Conservation (phyloP, 176 grass and related monocot species). For the Musa schizocarpa region DNA sequence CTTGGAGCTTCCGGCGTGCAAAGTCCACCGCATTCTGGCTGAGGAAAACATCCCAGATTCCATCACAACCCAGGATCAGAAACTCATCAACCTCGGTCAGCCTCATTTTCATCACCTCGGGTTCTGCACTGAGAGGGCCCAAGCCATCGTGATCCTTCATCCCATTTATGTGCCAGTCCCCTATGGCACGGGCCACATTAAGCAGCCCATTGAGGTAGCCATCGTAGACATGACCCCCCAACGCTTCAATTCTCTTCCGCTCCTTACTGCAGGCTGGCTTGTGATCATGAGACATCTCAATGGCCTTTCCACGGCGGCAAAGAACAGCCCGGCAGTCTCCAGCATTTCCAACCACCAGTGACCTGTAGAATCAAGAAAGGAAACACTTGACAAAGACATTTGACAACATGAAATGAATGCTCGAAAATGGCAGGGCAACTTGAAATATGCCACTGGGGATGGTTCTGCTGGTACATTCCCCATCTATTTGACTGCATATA, state of each 20-base stretch:
- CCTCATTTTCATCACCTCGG: constrained; percentile 59
- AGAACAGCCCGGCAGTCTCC: constrained; percentile 91
- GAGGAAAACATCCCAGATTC: constrained; percentile 90
- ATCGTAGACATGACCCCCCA: constrained; percentile 67
- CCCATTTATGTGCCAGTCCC: constrained; percentile 93
- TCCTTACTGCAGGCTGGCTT: constrained; percentile 68
- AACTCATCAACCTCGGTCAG: constrained; percentile 83
- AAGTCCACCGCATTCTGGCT: constrained; percentile 93
- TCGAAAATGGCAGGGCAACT: no score
- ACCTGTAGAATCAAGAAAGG: constrained; percentile 34
- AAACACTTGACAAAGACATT: neutral
- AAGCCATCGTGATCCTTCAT: constrained; percentile 46
- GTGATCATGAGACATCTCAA: constrained; percentile 85
- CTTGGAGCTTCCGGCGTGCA: constrained; percentile 77
- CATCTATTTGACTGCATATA: no score
- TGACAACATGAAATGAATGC: no score
- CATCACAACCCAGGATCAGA: constrained; percentile 87
- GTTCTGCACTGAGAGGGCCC: constrained; percentile 69
- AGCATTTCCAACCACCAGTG: constrained; percentile 83
- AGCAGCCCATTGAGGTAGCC: constrained; percentile 80
- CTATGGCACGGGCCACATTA: constrained; percentile 68
- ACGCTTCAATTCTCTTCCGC: constrained; percentile 56
- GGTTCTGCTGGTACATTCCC: no score
- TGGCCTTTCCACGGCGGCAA: constrained; percentile 60
- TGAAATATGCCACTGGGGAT: no score